Evolutionary conservation across 2,329 filamentous ascomycete species (phyloP).

Genomic region (Phaeoacremonium minimum): DNA sequence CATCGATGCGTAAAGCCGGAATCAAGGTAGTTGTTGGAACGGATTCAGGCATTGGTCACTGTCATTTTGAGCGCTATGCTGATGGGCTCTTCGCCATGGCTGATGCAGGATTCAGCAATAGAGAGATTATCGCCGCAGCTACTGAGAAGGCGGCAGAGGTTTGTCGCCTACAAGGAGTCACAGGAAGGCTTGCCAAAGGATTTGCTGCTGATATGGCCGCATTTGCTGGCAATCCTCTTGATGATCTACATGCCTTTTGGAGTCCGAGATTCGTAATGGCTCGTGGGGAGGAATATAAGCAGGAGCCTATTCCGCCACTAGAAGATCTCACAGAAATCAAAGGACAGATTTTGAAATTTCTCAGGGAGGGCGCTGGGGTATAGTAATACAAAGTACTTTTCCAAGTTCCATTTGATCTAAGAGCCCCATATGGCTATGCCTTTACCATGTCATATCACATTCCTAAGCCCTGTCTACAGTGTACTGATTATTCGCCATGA

Average conservation of each 20-base stretch:
- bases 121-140: slow-evolving; percentile 7
- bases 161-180: slow-evolving; percentile 6
- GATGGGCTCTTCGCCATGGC: slow-evolving; percentile 7
- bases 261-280: slow-evolving; percentile 7
- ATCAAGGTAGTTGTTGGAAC: slow-evolving; percentile 6
- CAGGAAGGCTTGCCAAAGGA: slow-evolving; percentile 6
- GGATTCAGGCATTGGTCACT: slow-evolving; percentile 3
- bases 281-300: slow-evolving; percentile 3
- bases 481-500: no score
- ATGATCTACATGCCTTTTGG: slow-evolving; percentile 3
- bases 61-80: slow-evolving; percentile 10
- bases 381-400: not conserved
- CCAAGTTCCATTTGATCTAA: no score
- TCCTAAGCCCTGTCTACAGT: no score
- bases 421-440: no score
- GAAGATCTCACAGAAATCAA: slow-evolving; percentile 5
- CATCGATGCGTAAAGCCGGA: slow-evolving; percentile 6
- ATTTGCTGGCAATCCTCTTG: slow-evolving; percentile 7
- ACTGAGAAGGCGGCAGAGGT: slow-evolving; percentile 7
- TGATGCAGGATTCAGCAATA: slow-evolving; percentile 8
- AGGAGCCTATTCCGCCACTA: slow-evolving; percentile 1
- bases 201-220: slow-evolving; percentile 7
- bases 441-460: no score
- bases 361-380: slow-evolving; percentile 4
- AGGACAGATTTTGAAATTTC: slow-evolving; percentile 5